Conservation (phyloP, 1,284 basidiomycete species). For the Termitomyces sp. region DNA sequence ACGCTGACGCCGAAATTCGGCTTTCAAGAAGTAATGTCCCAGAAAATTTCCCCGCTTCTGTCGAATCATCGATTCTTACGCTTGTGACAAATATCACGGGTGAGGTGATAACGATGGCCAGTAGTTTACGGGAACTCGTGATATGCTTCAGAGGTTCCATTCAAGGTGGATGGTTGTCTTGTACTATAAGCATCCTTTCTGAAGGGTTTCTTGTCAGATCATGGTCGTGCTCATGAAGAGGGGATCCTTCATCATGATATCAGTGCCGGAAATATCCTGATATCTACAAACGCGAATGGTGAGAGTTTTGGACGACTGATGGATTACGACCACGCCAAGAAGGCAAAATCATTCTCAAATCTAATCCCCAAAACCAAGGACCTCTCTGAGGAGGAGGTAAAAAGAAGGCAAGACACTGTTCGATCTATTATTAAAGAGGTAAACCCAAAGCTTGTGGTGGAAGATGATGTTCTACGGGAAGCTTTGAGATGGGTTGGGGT, state of each 20-base stretch:
- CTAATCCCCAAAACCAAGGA: neutral
- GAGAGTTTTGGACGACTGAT: neutral
- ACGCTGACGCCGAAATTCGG: neutral
- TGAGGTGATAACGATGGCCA: neutral
- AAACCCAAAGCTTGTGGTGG: neutral
- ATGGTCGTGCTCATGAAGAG: neutral
- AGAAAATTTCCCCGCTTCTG: neutral
- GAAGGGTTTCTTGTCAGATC: too few relatives aligned
- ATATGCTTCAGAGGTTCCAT: neutral
- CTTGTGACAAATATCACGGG: neutral
- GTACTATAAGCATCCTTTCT: neutral
- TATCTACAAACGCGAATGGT: neutral
- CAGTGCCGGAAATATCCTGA: neutral
- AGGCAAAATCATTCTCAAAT: neutral
- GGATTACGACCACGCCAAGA: conserved; percentile 2
- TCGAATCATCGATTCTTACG: neutral
- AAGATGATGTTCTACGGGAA: neutral
- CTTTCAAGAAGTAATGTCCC: neutral
- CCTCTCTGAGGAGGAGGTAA: neutral
- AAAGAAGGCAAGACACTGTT: neutral
- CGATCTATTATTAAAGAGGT: neutral
- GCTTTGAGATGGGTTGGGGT: neutral
- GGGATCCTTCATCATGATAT: neutral
- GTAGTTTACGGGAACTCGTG: neutral
- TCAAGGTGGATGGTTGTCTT: neutral